Evolutionary conservation across 768 basidiomycete genomes (phyloP).

Genomic region (Phanerochaete carnosa): DNA sequence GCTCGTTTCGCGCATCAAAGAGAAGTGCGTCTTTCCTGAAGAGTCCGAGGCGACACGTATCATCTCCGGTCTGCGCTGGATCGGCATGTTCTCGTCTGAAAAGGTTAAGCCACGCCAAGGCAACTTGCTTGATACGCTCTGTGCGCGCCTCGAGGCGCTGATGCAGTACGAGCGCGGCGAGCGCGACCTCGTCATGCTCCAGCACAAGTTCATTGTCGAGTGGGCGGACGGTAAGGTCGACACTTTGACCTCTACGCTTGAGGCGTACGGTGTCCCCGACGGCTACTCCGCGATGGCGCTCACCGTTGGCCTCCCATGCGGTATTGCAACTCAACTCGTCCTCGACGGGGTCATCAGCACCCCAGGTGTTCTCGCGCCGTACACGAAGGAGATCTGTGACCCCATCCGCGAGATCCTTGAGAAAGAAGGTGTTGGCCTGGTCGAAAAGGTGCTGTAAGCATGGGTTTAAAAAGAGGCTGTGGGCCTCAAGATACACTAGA

Average conservation of each 20-base stretch:
- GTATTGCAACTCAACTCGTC: constrained; percentile 89
- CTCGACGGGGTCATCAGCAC: constrained; percentile 79
- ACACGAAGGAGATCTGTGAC: constrained; percentile 81
- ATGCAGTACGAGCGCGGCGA: constrained; percentile 92
- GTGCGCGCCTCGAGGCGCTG: constrained; percentile 82
- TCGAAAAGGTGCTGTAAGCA: constrained; percentile 64
- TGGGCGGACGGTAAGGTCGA: constrained; percentile 81
- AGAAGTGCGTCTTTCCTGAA: constrained; percentile 69
- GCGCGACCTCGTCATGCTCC: constrained; percentile 95
- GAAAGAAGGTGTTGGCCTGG: constrained; percentile 69
- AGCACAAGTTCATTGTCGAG: constrained; percentile 95
- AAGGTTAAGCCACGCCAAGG: constrained; percentile 58
- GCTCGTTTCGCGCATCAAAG: constrained; percentile 70
- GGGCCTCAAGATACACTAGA: neutral
- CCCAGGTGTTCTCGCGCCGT: constrained; percentile 84
- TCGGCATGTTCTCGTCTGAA: constrained; percentile 83
- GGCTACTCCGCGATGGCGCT: constrained; percentile 91
- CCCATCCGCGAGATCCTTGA: constrained; percentile 66
- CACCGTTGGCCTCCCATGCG: constrained; percentile 91
- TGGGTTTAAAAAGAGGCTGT: neutral
- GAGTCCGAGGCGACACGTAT: constrained; percentile 72
- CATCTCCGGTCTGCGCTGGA: constrained; percentile 88
- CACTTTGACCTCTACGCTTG: constrained; percentile 87
- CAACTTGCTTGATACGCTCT: constrained; percentile 92
- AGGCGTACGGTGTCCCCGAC: constrained; percentile 76